Percentiles rank a stretch among this genome's conserved stretches.
Evolutionary conservation across 129 eudicot genomes (phyloP).

Genomic region (Ambrosia trifida): DNA sequence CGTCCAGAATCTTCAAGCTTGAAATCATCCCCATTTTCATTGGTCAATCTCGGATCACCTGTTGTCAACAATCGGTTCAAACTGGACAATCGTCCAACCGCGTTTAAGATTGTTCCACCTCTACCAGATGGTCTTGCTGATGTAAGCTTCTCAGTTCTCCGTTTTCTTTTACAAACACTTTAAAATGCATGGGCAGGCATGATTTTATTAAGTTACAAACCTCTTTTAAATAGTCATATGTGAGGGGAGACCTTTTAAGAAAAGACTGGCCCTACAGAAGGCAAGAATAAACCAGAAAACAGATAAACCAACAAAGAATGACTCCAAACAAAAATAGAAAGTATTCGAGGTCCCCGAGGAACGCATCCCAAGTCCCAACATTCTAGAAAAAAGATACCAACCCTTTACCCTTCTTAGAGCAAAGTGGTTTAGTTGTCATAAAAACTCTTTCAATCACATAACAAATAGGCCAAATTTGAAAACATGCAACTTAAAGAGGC

Average conservation of each 20-base stretch:
- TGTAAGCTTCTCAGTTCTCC: constrained; percentile 39
- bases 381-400: background rate
- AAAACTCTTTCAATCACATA: background rate
- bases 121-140: constrained; percentile 69
- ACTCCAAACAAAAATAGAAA: too few relatives aligned
- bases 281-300: too few relatives aligned
- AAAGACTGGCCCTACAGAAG: background rate
- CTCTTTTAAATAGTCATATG: background rate
- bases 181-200: constrained; percentile 11
- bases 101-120: constrained; percentile 60
- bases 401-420: background rate
- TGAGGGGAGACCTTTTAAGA: background rate
- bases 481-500: background rate
- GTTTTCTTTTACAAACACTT: constrained; percentile 17
- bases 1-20: constrained; percentile 42
- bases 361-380: too few relatives aligned
- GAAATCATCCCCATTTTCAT: constrained; percentile 52
- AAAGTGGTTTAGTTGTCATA: background rate
- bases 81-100: constrained; percentile 80
- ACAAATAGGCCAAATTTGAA: background rate
- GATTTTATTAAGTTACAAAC: constrained; percentile 1
- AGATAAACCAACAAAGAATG: too few relatives aligned
- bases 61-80: constrained; percentile 56
- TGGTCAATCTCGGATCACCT: constrained; percentile 46
- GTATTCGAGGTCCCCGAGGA: too few relatives aligned